Percentiles rank a stretch among this genome's conserved stretches.
Evolutionary conservation across 2,329 filamentous ascomycete species (phyloP).

Genomic region (Zarea fungicola): DNA sequence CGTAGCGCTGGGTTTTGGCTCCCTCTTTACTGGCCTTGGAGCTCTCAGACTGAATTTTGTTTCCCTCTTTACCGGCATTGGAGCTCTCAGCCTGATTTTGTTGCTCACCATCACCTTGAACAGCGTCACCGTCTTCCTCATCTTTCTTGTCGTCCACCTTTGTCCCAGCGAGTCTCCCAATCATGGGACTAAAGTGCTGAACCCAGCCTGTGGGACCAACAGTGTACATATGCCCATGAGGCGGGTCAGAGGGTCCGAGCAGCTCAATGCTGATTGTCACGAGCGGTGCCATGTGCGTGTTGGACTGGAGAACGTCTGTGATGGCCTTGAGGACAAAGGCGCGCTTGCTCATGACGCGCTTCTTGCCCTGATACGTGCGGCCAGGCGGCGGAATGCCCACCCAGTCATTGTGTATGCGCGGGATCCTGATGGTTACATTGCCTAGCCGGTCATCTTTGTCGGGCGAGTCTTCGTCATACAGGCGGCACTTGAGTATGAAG

Average conservation of each 20-base stretch:
- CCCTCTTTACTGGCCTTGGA: too few species aligned
- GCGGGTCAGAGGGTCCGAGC: conserved; percentile 69
- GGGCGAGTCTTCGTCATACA: conserved; percentile 86
- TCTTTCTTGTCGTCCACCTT: conserved; percentile 49
- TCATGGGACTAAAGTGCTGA: conserved; percentile 83
- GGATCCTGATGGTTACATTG: conserved; percentile 69
- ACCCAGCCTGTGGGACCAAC: conserved; percentile 70
- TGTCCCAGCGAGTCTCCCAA: conserved; percentile 72
- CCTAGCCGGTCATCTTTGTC: conserved; percentile 85
- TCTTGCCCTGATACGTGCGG: conserved; percentile 67
- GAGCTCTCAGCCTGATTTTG: conserved; percentile 36
- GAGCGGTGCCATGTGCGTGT: conserved; percentile 62
- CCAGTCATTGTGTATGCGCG: conserved; percentile 60
- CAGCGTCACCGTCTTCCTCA: conserved; percentile 46
- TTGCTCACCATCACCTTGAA: conserved; percentile 16
- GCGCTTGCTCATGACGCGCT: conserved; percentile 79
- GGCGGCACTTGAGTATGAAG: conserved; percentile 75
- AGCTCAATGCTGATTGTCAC: conserved; percentile 71
- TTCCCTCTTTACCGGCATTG: conserved; percentile 26
- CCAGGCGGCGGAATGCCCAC: conserved; percentile 55
- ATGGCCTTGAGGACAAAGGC: conserved; percentile 72
- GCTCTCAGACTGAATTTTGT: too few species aligned
- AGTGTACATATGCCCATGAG: conserved; percentile 68
- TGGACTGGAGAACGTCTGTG: conserved; percentile 55
- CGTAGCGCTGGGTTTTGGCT: conserved; percentile 59